Conservation (phyloP, 495 filamentous ascomycete species). For the Filosporella fistucella region DNA sequence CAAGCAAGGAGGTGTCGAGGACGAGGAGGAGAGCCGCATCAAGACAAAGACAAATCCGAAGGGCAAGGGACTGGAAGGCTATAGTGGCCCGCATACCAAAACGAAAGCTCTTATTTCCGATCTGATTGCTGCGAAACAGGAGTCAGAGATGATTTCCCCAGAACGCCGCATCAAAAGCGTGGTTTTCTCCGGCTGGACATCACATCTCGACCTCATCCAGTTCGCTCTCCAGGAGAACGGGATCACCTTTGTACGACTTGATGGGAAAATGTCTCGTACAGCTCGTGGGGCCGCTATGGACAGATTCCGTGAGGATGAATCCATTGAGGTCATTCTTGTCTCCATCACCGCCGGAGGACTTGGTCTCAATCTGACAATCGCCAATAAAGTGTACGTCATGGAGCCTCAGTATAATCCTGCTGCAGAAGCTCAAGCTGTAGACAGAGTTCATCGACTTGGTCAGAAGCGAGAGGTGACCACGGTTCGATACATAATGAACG, state of each 20-base stretch:
- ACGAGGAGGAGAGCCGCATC: slow-evolving; percentile 47
- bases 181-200: slow-evolving; percentile 91
- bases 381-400: slow-evolving; percentile 89
- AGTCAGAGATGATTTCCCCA: slow-evolving; percentile 51
- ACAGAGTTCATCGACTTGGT: slow-evolving; percentile 89
- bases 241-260: slow-evolving; percentile 73
- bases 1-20: slow-evolving; percentile 56
- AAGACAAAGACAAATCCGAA: slow-evolving; percentile 40
- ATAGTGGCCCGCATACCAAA: slow-evolving; percentile 86
- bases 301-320: slow-evolving; percentile 66
- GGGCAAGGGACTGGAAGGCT: slow-evolving; percentile 59
- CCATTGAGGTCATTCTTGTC: slow-evolving; percentile 75
- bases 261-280: slow-evolving; percentile 76
- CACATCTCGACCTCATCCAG: slow-evolving; percentile 89
- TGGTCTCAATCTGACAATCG: slow-evolving; percentile 85
- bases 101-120: slow-evolving; percentile 71
- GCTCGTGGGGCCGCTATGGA: slow-evolving; percentile 69
- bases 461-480: slow-evolving; percentile 81
- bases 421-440: slow-evolving; percentile 88
- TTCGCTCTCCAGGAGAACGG: slow-evolving; percentile 66
- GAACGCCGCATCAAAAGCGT: slow-evolving; percentile 80
- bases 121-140: slow-evolving; percentile 52
- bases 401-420: slow-evolving; percentile 97
- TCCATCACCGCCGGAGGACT: slow-evolving; percentile 91
- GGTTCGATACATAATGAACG: slow-evolving; percentile 79